A percentile compares a stretch with the other conserved stretches of the same genome.
These are phyloP conservation scores for Aspergillus bombycis DNA, from an alignment of 2,329 filamentous ascomycete species.

Conservation along the genomic window DNA sequence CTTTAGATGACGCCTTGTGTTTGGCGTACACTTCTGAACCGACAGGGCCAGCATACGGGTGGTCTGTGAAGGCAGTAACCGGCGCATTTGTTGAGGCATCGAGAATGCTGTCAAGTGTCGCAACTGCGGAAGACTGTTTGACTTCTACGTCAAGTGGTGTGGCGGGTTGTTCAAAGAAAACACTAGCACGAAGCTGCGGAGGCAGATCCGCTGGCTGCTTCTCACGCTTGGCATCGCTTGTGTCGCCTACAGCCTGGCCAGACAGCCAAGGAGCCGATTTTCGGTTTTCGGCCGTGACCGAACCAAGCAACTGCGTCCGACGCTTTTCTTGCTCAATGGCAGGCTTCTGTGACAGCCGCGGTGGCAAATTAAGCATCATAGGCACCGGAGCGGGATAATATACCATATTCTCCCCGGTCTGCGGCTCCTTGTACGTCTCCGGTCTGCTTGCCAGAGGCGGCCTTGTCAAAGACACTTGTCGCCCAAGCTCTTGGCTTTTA, in stretches of 20 bases:
- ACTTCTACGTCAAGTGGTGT: slow-evolving; percentile 59
- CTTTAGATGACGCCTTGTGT: slow-evolving; percentile 30
- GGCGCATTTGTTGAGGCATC: slow-evolving; percentile 87
- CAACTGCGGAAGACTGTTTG: slow-evolving; percentile 79
- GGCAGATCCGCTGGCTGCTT: slow-evolving; percentile 62
- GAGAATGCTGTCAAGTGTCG: slow-evolving; percentile 86
- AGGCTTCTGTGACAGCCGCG: slow-evolving; percentile 77
- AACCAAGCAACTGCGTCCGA: slow-evolving; percentile 71
- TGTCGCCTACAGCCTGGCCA: slow-evolving; percentile 24
- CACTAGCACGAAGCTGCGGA: slow-evolving; percentile 83
- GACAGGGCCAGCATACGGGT: slow-evolving; percentile 76
- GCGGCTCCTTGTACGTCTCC: slow-evolving; percentile 43
- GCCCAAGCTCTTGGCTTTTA: slow-evolving; percentile 26
- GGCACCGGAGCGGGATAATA: slow-evolving; percentile 96
- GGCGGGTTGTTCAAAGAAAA: slow-evolving; percentile 78
- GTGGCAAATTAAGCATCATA: slow-evolving; percentile 88
- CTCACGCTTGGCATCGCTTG: slow-evolving; percentile 21
- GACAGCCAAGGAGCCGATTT: slow-evolving; percentile 55
- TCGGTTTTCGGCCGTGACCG: slow-evolving; percentile 59
- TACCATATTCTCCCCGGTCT: slow-evolving; percentile 77
- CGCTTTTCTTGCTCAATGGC: slow-evolving; percentile 68
- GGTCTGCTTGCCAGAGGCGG: slow-evolving; percentile 45
- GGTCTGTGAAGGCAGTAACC: slow-evolving; percentile 88
- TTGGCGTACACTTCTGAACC: slow-evolving; percentile 70
- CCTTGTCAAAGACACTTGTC: slow-evolving; percentile 42